Percentiles rank a stretch among this genome's conserved stretches.
These are phyloP conservation scores for Sclerotiophoma versabilis DNA, from an alignment of 2,329 filamentous ascomycete species.

Conservation along the genomic window DNA sequence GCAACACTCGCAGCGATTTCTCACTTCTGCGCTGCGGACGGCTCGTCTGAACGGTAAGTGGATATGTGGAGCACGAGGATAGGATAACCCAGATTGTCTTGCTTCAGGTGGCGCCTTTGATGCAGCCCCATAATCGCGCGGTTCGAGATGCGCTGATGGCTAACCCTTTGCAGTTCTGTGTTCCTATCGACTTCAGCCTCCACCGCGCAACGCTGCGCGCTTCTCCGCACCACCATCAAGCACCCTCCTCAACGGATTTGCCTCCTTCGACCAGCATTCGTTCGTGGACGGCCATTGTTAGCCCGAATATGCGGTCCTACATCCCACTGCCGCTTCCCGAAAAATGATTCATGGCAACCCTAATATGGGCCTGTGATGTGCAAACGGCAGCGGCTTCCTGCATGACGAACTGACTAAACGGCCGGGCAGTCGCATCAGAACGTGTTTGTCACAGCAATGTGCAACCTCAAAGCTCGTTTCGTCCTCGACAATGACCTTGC, in stretches of 20 bases:
- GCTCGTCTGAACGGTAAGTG: constrained; percentile 6
- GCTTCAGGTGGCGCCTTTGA: constrained; percentile 6
- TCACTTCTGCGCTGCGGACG: constrained; percentile 10
- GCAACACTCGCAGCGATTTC: constrained; percentile 17
- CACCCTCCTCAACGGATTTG: not conserved
- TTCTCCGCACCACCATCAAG: constrained; percentile 13
- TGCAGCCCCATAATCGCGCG: constrained; percentile 6
- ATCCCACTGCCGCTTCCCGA: not conserved
- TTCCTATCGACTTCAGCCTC: constrained; percentile 3
- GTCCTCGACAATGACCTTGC: constrained; percentile 10
- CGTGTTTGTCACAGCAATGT: constrained; percentile 14
- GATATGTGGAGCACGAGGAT: constrained; percentile 13
- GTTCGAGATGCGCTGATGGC: constrained; percentile 9
- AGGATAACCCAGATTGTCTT: constrained; percentile 6
- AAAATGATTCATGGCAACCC: not conserved
- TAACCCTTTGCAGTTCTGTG: constrained; percentile 5
- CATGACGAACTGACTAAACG: constrained; percentile 7
- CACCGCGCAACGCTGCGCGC: constrained; percentile 11
- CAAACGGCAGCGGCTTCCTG: constrained; percentile 12
- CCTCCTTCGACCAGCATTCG: not conserved
- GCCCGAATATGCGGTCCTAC: constrained; percentile 2
- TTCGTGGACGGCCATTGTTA: not conserved
- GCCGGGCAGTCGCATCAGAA: constrained; percentile 7
- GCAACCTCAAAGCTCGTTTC: constrained; percentile 7
- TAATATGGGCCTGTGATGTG: constrained; percentile 4